phyloP scores from a whole-genome alignment of 225 moss, liverwort and hornwort species.

The Physcomitrium patens region DNA sequence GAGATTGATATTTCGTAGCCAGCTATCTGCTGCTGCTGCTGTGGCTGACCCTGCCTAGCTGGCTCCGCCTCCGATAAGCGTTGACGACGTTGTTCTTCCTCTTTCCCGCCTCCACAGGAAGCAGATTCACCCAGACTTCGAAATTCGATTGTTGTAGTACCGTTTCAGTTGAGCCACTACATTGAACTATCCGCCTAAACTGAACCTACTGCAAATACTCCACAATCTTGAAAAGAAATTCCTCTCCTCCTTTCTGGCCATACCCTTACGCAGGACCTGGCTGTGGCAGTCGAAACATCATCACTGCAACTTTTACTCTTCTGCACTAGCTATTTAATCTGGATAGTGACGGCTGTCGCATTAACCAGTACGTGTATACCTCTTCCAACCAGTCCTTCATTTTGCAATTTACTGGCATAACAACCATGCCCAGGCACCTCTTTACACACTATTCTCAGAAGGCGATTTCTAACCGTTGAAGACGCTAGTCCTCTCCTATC shows the following conservation, averaged over 20 bases:
- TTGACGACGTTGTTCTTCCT: conserved; percentile 14
- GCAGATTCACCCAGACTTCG: conserved; percentile 51
- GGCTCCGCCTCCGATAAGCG: conserved; percentile 16
- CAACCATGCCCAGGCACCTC: conserved; percentile 11
- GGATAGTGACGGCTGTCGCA: not conserved
- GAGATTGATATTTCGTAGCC: conserved; percentile 31
- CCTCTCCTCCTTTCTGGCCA: conserved; percentile 39
- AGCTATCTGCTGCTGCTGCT: conserved; percentile 21
- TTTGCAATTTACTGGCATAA: conserved; percentile 45
- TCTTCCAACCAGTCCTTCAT: conserved; percentile 50
- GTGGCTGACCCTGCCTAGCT: conserved; percentile 16
- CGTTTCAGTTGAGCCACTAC: not conserved
- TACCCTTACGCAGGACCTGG: conserved; percentile 34
- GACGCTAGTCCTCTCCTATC: no score
- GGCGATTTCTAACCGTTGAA: conserved; percentile 4
- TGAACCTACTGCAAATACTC: conserved; percentile 18
- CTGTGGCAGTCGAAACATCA: conserved; percentile 27
- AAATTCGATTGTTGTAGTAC: conserved; percentile 20
- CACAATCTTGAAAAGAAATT: conserved; percentile 13
- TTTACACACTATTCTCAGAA: no score
- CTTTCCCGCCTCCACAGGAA: conserved; percentile 37
- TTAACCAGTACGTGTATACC: conserved; percentile 43
- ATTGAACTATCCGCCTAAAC: conserved; percentile 1
- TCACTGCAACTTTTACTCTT: conserved; percentile 22
- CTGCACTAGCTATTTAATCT: conserved; percentile 24